Percentiles rank a stretch among this genome's conserved stretches.
These are phyloP conservation scores for Jacaranda mimosifolia DNA, from an alignment of 257 asterid genomes.

Conservation along the genomic window DNA sequence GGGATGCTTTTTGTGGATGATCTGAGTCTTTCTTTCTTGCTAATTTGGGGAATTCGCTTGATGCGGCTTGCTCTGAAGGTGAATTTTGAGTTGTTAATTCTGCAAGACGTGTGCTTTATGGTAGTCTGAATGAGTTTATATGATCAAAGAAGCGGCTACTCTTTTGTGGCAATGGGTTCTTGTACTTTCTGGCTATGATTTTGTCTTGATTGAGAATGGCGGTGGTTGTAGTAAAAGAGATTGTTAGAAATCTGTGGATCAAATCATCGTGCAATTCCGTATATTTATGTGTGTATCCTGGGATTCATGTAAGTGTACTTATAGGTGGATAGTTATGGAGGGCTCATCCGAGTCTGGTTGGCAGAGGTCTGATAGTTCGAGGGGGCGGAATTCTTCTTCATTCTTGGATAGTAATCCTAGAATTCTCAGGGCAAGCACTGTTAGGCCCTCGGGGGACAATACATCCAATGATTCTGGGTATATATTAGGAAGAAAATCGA, in stretches of 20 bases:
- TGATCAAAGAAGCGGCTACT: constrained; percentile 26
- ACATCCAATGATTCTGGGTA: constrained; percentile 66
- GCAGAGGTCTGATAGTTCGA: constrained; percentile 73
- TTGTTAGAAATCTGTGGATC: constrained; percentile 38
- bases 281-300: constrained; percentile 40
- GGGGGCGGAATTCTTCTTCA: constrained; percentile 72
- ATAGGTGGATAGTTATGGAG: constrained; percentile 69
- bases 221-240: constrained; percentile 38
- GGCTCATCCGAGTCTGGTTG: constrained; percentile 89
- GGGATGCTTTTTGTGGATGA: constrained; percentile 8
- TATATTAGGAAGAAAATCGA: constrained; percentile 54
- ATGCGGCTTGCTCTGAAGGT: not conserved
- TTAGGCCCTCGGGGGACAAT: constrained; percentile 58
- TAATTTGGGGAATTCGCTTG: constrained; percentile 11
- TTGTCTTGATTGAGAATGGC: constrained; percentile 54
- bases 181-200: constrained; percentile 50
- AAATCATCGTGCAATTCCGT: constrained; percentile 32
- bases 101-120: constrained; percentile 23
- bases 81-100: not conserved
- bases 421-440: constrained; percentile 44
- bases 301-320: constrained; percentile 44
- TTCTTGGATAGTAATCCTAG: constrained; percentile 60
- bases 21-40: constrained; percentile 20
- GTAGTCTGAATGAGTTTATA: constrained; percentile 31
- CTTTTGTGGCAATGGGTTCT: constrained; percentile 34